A percentile compares a stretch with the other conserved stretches of the same genome.
phyloP scores from a whole-genome alignment of 345 rosid species.

The Anastatica hierochuntica region DNA sequence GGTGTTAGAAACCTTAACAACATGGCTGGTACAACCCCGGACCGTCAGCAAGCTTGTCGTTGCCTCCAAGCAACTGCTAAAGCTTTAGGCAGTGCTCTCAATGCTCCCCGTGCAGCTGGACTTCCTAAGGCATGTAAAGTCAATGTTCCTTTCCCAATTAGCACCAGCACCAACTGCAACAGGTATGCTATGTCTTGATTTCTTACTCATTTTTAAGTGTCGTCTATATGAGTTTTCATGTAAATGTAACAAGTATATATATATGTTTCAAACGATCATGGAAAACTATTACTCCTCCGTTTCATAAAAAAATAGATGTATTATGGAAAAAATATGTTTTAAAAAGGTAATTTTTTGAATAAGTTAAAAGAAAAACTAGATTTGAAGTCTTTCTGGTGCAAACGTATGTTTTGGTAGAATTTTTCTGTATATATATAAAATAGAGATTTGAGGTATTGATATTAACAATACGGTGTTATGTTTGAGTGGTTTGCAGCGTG shows the following conservation, averaged over 20 bases:
- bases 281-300: no score
- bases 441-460: not conserved
- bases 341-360: no score
- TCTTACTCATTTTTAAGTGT: not conserved
- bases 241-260: not conserved
- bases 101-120: constrained; percentile 16
- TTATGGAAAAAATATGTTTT: no score
- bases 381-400: no score
- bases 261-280: not conserved
- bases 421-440: not conserved
- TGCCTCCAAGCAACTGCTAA: constrained; percentile 17
- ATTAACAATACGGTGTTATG: not conserved
- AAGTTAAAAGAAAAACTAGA: no score
- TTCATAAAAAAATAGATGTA: no score
- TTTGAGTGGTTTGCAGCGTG: constrained; percentile 13
- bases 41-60: constrained; percentile 23
- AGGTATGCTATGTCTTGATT: constrained; percentile 10
- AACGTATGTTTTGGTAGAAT: not conserved
- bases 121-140: constrained; percentile 14
- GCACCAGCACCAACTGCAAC: constrained; percentile 25
- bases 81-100: not conserved
- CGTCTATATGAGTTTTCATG: not conserved
- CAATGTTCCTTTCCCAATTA: constrained; percentile 20
- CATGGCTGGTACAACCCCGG: constrained; percentile 19
- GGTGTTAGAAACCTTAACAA: constrained; percentile 14